These are phyloP conservation scores for Rhipidocladum racemiflorum DNA, from an alignment of 176 grass and related monocot genomes.

Conservation along the genomic window DNA sequence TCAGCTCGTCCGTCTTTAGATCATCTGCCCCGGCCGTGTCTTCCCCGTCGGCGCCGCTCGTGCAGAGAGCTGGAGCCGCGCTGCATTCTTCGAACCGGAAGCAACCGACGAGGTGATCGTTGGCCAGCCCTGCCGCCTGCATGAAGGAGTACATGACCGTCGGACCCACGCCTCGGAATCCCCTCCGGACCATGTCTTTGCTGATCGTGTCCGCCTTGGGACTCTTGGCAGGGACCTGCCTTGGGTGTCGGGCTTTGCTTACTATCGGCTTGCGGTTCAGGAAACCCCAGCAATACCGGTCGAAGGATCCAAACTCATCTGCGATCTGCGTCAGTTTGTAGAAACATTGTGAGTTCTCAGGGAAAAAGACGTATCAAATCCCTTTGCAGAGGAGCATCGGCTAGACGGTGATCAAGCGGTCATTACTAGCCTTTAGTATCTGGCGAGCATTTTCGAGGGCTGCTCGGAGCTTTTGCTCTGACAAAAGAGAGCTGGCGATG, in stretches of 20 bases:
- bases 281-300: constrained; percentile 83
- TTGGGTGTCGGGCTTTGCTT: constrained; percentile 64
- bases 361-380: background rate
- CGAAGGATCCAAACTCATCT: constrained; percentile 83
- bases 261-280: constrained; percentile 72
- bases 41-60: background rate
- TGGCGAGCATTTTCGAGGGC: constrained; percentile 74
- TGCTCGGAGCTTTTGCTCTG: constrained; percentile 75
- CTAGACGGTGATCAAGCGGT: background rate
- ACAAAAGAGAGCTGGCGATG: constrained; percentile 66
- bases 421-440: constrained; percentile 59
- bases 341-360: constrained; percentile 10
- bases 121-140: constrained; percentile 86
- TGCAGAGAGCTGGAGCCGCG: constrained; percentile 10
- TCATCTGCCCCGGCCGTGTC: constrained; percentile 31
- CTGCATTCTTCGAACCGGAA: constrained; percentile 73
- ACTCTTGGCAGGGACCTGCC: constrained; percentile 78
- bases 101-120: constrained; percentile 82
- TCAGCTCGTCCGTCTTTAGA: background rate
- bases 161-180: constrained; percentile 73
- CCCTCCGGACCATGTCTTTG: constrained; percentile 83
- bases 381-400: background rate
- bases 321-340: constrained; percentile 52
- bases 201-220: constrained; percentile 90
- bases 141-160: constrained; percentile 90